Percentiles rank a stretch among this genome's conserved stretches.
phyloP scores from a whole-genome alignment of 2,329 filamentous ascomycete genomes.

The Fusarium hainanense region DNA sequence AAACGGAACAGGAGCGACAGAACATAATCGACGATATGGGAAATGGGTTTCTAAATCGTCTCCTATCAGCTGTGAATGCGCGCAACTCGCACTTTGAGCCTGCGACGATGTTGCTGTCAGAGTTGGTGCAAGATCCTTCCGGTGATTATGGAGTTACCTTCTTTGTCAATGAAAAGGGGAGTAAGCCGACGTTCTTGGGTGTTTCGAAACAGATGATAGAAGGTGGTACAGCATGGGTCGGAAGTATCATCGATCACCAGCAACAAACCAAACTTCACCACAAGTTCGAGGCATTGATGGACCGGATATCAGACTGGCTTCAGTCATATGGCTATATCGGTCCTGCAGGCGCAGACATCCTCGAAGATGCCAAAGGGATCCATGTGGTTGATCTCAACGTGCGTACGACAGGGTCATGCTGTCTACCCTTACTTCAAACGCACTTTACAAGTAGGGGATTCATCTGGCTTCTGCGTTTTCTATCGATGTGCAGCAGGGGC shows the following conservation, averaged over 20 bases:
- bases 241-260: conserved; percentile 50
- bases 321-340: conserved; percentile 48
- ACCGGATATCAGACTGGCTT: conserved; percentile 45
- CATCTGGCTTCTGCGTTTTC: conserved; percentile 47
- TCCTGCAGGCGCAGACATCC: conserved; percentile 49
- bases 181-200: conserved; percentile 46
- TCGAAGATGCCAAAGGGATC: conserved; percentile 44
- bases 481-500: conserved; percentile 34
- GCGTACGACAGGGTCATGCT: conserved; percentile 49
- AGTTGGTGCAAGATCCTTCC: conserved; percentile 47
- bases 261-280: conserved; percentile 46
- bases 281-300: conserved; percentile 43
- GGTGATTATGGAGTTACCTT: conserved; percentile 52
- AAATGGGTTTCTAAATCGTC: conserved; percentile 45
- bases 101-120: conserved; percentile 48
- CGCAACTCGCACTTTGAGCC: conserved; percentile 49
- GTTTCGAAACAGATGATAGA: conserved; percentile 52
- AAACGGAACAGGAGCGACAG: conserved; percentile 42
- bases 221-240: conserved; percentile 48
- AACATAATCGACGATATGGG: conserved; percentile 41
- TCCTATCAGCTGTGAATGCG: conserved; percentile 48
- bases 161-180: conserved; percentile 45
- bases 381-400: conserved; percentile 52
- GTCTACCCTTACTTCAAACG: conserved; percentile 45
- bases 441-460: conserved; percentile 47